phyloP scores from a whole-genome alignment of 192 early-diverging fungal genomes.

The Diversispora eburnea region DNA sequence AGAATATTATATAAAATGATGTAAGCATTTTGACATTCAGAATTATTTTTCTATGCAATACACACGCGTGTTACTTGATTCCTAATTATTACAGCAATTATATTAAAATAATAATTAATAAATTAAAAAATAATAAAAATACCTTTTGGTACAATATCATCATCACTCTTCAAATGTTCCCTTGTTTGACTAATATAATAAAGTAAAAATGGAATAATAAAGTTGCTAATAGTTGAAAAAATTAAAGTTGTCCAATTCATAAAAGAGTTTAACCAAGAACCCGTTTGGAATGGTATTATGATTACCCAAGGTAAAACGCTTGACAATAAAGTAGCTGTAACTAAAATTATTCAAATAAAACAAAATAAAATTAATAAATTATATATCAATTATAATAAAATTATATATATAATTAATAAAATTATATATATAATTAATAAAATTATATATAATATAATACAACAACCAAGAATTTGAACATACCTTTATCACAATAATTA shows the following conservation, averaged over 20 bases:
- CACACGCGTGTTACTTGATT: neutral
- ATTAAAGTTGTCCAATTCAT: slow-evolving; percentile 63
- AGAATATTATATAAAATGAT: too few relatives aligned
- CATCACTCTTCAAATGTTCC: slow-evolving; percentile 21
- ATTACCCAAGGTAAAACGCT: slow-evolving; percentile 59
- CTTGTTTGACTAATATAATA: slow-evolving; percentile 37
- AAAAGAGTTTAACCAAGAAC: slow-evolving; percentile 50
- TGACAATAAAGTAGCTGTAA: slow-evolving; percentile 51
- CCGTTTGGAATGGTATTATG: slow-evolving; percentile 66
- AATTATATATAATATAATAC: neutral
- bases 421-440: neutral
- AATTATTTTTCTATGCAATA: too few relatives aligned
- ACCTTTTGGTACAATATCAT: slow-evolving; percentile 19
- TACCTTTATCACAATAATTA: slow-evolving; percentile 45
- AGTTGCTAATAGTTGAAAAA: slow-evolving; percentile 64
- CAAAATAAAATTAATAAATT: neutral
- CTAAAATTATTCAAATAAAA: slow-evolving; percentile 22
- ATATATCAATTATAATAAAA: neutral
- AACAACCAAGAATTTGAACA: neutral
- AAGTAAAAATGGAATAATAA: slow-evolving; percentile 63
- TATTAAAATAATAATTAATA: slow-evolving; percentile 13
- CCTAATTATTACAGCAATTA: slow-evolving; percentile 24
- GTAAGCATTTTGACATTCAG: too few relatives aligned
- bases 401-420: slow-evolving; percentile 11
- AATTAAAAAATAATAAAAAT: slow-evolving; percentile 30